phyloP scores from a whole-genome alignment of 1,284 basidiomycete genomes.

The Apiotrichum akiyoshidainum region DNA sequence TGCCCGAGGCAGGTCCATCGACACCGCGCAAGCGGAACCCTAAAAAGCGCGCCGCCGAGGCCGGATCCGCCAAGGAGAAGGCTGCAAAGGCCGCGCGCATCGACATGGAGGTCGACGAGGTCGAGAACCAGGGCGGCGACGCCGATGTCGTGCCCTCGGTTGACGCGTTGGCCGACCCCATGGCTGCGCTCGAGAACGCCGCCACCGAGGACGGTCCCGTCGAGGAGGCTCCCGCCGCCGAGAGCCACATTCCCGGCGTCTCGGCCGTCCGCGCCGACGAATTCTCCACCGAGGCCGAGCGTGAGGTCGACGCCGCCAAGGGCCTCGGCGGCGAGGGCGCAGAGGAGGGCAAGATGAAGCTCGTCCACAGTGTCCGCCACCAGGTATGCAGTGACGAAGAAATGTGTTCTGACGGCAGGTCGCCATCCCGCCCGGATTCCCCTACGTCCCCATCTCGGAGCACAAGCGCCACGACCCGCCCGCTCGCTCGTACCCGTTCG shows the following conservation, averaged over 20 bases:
- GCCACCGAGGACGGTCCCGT: constrained; percentile 16
- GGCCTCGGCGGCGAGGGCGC: constrained; percentile 61
- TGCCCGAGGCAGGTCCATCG: constrained; percentile 17
- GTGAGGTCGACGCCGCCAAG: constrained; percentile 79
- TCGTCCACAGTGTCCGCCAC: constrained; percentile 50
- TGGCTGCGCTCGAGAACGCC: constrained; percentile 22
- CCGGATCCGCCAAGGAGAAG: neutral
- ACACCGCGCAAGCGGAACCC: constrained; percentile 2
- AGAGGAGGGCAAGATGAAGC: constrained; percentile 51
- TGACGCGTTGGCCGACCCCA: constrained; percentile 17
- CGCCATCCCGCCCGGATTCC: constrained; percentile 86
- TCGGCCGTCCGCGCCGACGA: constrained; percentile 78
- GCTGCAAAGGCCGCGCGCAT: constrained; percentile 12
- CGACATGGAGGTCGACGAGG: constrained; percentile 13
- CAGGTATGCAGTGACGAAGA: constrained; percentile 62
- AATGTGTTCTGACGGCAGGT: constrained; percentile 71
- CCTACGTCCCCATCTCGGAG: constrained; percentile 84
- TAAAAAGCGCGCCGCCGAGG: constrained; percentile 13
- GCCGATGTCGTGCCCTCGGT: neutral
- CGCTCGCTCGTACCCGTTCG: constrained; percentile 90
- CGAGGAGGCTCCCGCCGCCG: constrained; percentile 14
- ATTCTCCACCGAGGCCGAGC: constrained; percentile 81
- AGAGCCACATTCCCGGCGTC: constrained; percentile 52
- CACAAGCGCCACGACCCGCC: constrained; percentile 91
- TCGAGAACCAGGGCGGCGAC: constrained; percentile 6